Evolutionary conservation across 164 flowering plant genomes (phyloP).

Genomic region (Berberis thunbergii): DNA sequence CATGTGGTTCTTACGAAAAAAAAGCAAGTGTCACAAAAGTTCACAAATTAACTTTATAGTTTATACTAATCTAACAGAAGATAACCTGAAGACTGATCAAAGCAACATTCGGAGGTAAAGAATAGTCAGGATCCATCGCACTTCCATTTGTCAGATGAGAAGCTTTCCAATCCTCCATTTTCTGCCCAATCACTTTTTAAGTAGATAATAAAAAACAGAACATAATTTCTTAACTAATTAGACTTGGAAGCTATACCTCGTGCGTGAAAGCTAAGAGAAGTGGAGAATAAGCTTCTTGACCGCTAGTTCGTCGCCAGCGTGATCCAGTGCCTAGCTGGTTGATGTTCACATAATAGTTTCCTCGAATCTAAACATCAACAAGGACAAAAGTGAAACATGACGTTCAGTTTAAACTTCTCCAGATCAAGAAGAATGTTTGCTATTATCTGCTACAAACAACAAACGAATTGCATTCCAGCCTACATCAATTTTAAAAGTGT

Average conservation of each 20-base stretch:
- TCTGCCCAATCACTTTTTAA: conserved; percentile 26
- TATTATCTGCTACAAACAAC: too few species aligned
- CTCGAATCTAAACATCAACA: conserved; percentile 45
- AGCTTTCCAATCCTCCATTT: conserved; percentile 45
- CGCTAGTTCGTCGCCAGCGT: conserved; percentile 62
- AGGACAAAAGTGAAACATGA: background rate
- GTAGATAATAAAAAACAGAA: background rate
- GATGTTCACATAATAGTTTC: conserved; percentile 59
- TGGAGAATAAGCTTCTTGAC: conserved; percentile 82
- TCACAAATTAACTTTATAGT: background rate
- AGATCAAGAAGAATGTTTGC: background rate
- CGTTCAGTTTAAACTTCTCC: background rate
- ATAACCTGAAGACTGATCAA: conserved; percentile 76
- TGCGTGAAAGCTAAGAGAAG: conserved; percentile 65
- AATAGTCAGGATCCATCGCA: conserved; percentile 53
- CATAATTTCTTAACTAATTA: background rate
- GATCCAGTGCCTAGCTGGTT: conserved; percentile 53
- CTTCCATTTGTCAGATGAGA: conserved; percentile 36
- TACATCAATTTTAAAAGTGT: too few species aligned
- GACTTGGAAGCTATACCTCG: conserved; percentile 36
- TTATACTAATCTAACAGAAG: background rate
- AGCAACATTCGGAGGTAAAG: conserved; percentile 76
- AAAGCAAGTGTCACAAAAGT: too few species aligned
- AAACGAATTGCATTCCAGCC: too few species aligned
- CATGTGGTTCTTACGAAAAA: conserved; percentile 3